phyloP scores from a whole-genome alignment of 805 yeast genomes.

The Candida namnaoensis region DNA sequence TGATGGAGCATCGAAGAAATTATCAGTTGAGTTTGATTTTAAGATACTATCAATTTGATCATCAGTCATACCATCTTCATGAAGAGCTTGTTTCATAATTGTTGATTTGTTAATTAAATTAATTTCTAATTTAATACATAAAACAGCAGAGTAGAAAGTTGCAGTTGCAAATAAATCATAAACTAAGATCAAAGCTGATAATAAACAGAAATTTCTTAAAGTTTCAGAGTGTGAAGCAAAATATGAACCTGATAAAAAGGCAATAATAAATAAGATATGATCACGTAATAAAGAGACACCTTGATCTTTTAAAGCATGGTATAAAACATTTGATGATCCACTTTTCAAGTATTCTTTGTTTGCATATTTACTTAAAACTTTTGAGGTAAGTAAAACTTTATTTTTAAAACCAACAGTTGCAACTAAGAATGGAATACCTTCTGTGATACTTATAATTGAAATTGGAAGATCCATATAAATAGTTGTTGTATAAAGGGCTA shows the following conservation, averaged over 20 bases:
- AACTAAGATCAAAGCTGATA: conserved; percentile 60
- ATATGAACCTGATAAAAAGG: conserved; percentile 57
- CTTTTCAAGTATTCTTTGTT: conserved; percentile 19
- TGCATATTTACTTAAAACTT: conserved; percentile 31
- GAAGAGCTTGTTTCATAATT: conserved; percentile 67
- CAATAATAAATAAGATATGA: conserved; percentile 61
- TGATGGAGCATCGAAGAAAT: conserved; percentile 20
- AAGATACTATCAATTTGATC: conserved; percentile 65
- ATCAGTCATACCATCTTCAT: conserved; percentile 86
- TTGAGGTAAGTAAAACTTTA: conserved; percentile 62
- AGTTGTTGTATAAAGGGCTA: conserved; percentile 62
- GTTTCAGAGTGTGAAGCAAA: conserved; percentile 64
- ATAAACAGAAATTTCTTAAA: conserved; percentile 69
- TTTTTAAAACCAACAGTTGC: conserved; percentile 89
- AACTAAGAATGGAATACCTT: conserved; percentile 90
- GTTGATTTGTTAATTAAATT: conserved; percentile 77
- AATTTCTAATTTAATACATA: conserved; percentile 85
- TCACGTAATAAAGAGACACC: conserved; percentile 49
- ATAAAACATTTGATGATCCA: conserved; percentile 25
- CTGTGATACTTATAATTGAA: conserved; percentile 68
- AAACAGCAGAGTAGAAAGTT: conserved; percentile 77
- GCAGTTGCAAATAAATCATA: conserved; percentile 66
- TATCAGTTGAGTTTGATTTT: conserved; percentile 15
- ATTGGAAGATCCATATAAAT: conserved; percentile 50
- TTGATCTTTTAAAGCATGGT: conserved; percentile 24